Percentiles rank a stretch among this genome's conserved stretches.
Conservation (phyloP, 1,284 basidiomycete species). For the Cryptococcus neoformans region DNA sequence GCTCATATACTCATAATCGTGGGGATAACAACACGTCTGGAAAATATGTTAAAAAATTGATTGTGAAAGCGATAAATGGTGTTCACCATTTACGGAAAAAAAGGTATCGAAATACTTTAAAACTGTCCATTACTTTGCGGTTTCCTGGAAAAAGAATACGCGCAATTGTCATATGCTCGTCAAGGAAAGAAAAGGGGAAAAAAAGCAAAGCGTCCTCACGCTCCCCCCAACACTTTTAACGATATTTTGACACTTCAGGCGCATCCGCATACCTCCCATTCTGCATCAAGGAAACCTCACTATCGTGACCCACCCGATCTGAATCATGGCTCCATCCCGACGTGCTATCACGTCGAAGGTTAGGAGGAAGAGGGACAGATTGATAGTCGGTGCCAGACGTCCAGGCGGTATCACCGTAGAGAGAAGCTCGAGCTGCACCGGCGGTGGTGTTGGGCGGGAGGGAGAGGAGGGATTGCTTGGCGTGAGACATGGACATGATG, state of each 20-base stretch:
- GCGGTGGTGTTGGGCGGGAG: constrained; percentile 30
- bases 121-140: no score
- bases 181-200: no score
- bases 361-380: constrained; percentile 29
- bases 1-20: constrained; percentile 2
- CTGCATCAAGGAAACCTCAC: constrained; percentile 22
- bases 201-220: no score
- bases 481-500: constrained; percentile 49
- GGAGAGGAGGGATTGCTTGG: constrained; percentile 43
- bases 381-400: constrained; percentile 16
- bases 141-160: no score
- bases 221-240: no score
- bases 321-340: constrained; percentile 13
- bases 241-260: not conserved
- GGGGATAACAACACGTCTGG: not conserved
- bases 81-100: no score
- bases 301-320: constrained; percentile 8
- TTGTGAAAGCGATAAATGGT: no score
- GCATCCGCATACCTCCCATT: constrained; percentile 8
- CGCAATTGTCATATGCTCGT: no score
- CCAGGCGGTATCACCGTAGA: constrained; percentile 23
- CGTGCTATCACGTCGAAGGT: constrained; percentile 33
- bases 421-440: constrained; percentile 22
- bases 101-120: no score
- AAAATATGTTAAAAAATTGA: no score